phyloP scores from a whole-genome alignment of 768 basidiomycete genomes.

The Tremella yokohamensis region DNA sequence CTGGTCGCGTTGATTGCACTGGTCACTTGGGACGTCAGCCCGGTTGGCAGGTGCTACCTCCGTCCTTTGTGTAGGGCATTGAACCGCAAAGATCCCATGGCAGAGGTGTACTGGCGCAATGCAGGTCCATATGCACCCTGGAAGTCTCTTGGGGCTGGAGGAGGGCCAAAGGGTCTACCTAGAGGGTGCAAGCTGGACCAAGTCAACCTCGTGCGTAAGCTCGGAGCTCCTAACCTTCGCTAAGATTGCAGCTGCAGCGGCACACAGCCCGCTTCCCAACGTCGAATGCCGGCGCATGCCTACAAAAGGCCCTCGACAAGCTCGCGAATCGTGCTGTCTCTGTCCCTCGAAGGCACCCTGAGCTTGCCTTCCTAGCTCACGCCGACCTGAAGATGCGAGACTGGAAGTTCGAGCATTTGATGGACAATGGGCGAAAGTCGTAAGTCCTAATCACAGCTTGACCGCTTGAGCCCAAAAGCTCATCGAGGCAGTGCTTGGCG shows the following conservation, averaged over 20 bases:
- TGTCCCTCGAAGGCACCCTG: constrained; percentile 28
- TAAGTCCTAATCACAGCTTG: constrained; percentile 17
- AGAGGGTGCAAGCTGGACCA: constrained; percentile 43
- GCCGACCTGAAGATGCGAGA: constrained; percentile 32
- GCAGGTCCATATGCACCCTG: constrained; percentile 42
- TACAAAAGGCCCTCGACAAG: constrained; percentile 30
- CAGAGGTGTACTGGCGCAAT: constrained; percentile 40
- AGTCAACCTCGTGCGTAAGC: constrained; percentile 36
- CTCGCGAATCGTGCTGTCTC: constrained; percentile 22
- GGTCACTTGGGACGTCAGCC: constrained; percentile 34
- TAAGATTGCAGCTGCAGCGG: constrained; percentile 35
- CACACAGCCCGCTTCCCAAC: constrained; percentile 45
- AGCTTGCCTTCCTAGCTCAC: constrained; percentile 36
- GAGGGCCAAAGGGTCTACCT: constrained; percentile 33
- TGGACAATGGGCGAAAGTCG: constrained; percentile 41
- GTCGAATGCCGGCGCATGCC: constrained; percentile 13
- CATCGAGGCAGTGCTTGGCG: constrained; percentile 30
- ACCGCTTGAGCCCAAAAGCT: not conserved
- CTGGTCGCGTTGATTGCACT: constrained; percentile 24
- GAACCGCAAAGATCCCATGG: constrained; percentile 15
- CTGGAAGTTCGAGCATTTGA: constrained; percentile 38
- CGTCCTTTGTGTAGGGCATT: constrained; percentile 32
- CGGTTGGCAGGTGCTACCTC: constrained; percentile 32
- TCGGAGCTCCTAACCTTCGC: not conserved
- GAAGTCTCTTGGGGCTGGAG: constrained; percentile 27